phyloP scores from a whole-genome alignment of 2,329 filamentous ascomycete genomes.

The Aspergillus terreus region DNA sequence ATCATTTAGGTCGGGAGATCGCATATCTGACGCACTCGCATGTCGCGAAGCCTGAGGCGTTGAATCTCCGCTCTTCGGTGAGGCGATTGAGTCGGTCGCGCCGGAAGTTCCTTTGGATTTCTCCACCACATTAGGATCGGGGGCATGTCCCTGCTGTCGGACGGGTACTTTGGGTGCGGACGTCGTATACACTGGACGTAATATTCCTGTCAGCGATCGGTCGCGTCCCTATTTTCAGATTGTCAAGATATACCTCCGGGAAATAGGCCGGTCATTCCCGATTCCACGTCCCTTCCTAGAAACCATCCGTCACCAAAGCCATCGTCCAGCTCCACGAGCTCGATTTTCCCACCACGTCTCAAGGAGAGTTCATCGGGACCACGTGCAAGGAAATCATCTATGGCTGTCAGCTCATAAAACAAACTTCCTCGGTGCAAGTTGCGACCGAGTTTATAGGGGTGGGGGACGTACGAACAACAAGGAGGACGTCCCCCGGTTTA shows the following conservation, averaged over 20 bases:
- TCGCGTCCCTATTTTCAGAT: no score
- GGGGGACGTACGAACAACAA: conserved; percentile 44
- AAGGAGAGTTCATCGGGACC: conserved; percentile 91
- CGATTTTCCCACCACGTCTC: conserved; percentile 66
- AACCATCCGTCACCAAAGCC: conserved; percentile 67
- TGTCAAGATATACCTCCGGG: conserved; percentile 40
- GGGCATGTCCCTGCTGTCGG: conserved; percentile 16
- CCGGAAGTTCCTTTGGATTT: conserved; percentile 8
- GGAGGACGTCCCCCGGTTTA: conserved; percentile 40
- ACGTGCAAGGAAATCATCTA: conserved; percentile 88
- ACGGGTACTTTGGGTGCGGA: conserved; percentile 22
- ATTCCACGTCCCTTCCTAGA: conserved; percentile 48
- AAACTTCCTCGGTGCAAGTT: conserved; percentile 1
- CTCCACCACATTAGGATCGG: conserved; percentile 6
- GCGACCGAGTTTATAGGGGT: conserved; percentile 7
- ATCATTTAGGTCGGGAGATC: conserved; percentile 16
- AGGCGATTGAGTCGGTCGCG: conserved; percentile 19
- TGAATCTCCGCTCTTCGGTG: conserved; percentile 30
- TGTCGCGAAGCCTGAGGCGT: conserved; percentile 41
- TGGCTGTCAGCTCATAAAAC: not conserved
- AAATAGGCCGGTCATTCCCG: conserved; percentile 44
- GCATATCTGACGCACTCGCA: conserved; percentile 30
- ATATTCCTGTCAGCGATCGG: conserved; percentile 1
- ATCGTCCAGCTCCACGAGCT: conserved; percentile 62
- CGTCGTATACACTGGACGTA: conserved; percentile 23